A percentile compares a stretch with the other conserved stretches of the same genome.
These are phyloP conservation scores for Herpetospermum pedunculosum DNA, from an alignment of 306 rosid genomes.

Conservation along the genomic window DNA sequence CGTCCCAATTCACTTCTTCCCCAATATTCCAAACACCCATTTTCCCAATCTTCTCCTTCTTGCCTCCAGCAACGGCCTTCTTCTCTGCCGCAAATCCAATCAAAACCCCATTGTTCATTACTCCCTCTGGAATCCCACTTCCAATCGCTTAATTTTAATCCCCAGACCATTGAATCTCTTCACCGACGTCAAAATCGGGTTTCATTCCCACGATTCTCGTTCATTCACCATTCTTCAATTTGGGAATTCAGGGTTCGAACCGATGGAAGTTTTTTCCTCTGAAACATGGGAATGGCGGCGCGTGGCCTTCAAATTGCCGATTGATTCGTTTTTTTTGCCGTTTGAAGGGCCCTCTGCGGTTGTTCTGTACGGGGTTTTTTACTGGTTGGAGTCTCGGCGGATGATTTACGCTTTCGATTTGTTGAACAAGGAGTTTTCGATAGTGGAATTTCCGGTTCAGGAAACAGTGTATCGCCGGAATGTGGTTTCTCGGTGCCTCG, in stretches of 20 bases:
- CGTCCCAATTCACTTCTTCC: neutral
- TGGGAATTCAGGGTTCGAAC: neutral
- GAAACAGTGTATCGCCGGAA: neutral
- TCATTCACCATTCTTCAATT: neutral
- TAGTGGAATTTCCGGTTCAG: neutral
- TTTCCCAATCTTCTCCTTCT: neutral
- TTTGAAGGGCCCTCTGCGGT: neutral
- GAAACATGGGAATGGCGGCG: neutral
- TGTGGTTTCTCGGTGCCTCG: neutral
- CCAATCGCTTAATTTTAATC: neutral
- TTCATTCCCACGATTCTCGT: neutral
- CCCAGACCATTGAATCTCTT: neutral
- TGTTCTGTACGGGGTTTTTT: neutral
- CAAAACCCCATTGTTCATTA: neutral
- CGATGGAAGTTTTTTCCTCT: neutral
- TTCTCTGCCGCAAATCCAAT: neutral
- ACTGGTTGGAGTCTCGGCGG: neutral
- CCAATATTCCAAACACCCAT: neutral
- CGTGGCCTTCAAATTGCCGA: neutral
- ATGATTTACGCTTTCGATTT: neutral
- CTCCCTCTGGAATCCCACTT: neutral
- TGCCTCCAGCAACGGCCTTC: neutral
- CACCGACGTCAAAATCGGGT: neutral
- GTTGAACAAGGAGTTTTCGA: neutral
- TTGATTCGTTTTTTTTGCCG: neutral